Percentiles rank a stretch among this genome's conserved stretches.
Conservation (phyloP, 2,329 filamentous ascomycete genomes). For the Zasmidium angulare region DNA sequence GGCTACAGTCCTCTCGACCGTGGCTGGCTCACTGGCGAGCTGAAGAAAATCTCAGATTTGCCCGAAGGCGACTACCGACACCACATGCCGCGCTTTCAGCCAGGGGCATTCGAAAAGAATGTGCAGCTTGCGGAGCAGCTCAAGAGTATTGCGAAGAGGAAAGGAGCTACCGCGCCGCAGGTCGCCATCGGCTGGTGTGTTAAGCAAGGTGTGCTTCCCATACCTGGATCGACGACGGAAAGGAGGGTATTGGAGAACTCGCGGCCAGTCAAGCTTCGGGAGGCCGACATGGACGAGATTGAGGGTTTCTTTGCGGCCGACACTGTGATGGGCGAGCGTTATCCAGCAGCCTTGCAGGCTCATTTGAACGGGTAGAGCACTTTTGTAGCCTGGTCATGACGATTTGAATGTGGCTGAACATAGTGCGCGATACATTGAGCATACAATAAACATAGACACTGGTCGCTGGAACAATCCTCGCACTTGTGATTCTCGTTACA, state of each 20-base stretch:
- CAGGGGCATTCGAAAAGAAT: constrained; percentile 51
- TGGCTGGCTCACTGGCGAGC: neutral
- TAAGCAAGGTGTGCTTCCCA: constrained; percentile 37
- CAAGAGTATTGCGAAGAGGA: neutral
- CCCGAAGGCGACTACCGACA: neutral
- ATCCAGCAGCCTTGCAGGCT: constrained; percentile 2
- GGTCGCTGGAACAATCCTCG: too few species aligned
- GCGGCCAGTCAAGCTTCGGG: constrained; percentile 39
- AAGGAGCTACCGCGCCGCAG: neutral
- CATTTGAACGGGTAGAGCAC: too few species aligned
- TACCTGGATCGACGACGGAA: neutral
- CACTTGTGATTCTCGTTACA: too few species aligned
- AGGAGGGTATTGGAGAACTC: neutral
- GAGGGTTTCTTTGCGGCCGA: constrained; percentile 50
- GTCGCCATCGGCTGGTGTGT: constrained; percentile 11
- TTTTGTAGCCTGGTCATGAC: too few species aligned
- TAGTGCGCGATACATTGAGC: too few species aligned
- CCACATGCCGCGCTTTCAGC: neutral
- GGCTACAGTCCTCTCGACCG: neutral
- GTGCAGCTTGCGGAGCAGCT: neutral
- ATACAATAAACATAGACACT: too few species aligned
- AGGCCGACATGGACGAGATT: constrained; percentile 50
- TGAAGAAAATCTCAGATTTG: neutral
- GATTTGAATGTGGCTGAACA: too few species aligned
- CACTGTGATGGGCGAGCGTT: constrained; percentile 37